A percentile compares a stretch with the other conserved stretches of the same genome.
These are phyloP conservation scores for Mucor indicus DNA, from an alignment of 371 early-diverging fungal species.

Conservation along the genomic window DNA sequence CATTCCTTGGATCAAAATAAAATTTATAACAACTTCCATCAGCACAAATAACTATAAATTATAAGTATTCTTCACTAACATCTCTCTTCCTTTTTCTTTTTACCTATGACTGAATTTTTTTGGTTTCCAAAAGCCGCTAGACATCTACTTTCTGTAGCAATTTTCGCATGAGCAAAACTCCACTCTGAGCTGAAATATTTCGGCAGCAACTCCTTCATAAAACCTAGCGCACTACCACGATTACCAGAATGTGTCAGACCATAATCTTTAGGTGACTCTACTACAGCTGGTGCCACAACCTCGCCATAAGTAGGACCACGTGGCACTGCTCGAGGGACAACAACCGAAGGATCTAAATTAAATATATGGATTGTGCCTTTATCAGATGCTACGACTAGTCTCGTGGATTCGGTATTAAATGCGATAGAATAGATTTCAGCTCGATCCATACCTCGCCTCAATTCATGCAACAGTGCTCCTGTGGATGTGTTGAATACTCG, in stretches of 20 bases:
- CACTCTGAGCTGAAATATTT: conserved; percentile 95
- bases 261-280: conserved; percentile 22
- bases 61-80: background rate
- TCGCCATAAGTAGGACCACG: conserved; percentile 61
- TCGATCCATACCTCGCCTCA: conserved; percentile 88
- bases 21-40: conserved; percentile 87
- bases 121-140: conserved; percentile 78
- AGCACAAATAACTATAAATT: conserved; percentile 73
- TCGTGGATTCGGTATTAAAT: conserved; percentile 75
- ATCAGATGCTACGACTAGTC: conserved; percentile 86
- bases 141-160: conserved; percentile 76
- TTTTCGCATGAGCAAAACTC: conserved; percentile 87
- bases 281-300: conserved; percentile 31
- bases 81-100: conserved; percentile 3
- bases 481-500: conserved; percentile 83
- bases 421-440: conserved; percentile 88
- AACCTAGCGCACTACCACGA: conserved; percentile 64
- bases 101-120: conserved; percentile 71
- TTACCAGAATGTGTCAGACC: conserved; percentile 45
- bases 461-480: conserved; percentile 75
- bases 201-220: conserved; percentile 89
- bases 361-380: conserved; percentile 94
- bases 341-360: conserved; percentile 66
- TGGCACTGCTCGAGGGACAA: conserved; percentile 30
- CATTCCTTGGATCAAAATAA: conserved; percentile 76